phyloP scores from a whole-genome alignment of 1,284 basidiomycete genomes.

The Ganoderma sp. region DNA sequence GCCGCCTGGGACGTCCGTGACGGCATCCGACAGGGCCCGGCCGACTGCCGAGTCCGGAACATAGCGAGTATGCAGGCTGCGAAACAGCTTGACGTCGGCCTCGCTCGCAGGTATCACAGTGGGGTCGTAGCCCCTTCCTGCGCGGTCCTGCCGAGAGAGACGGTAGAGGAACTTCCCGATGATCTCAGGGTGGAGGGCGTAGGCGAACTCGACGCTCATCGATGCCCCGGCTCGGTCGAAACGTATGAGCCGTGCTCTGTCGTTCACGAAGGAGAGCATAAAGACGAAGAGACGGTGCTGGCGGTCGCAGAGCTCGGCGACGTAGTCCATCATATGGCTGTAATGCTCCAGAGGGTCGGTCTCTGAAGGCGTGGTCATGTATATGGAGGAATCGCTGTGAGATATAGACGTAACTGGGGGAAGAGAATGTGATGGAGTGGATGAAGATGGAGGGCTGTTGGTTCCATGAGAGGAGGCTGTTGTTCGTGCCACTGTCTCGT shows the following conservation, averaged over 20 bases:
- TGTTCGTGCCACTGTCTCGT: not conserved
- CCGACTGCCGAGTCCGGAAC: not conserved
- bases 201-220: slow-evolving; percentile 16
- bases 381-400: no score
- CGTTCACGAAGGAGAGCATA: not conserved
- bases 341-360: no score
- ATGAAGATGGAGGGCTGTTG: no score
- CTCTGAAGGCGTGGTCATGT: no score
- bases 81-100: not conserved
- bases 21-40: not conserved
- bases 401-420: no score
- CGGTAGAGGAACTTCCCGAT: slow-evolving; percentile 27
- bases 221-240: slow-evolving; percentile 1
- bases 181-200: slow-evolving; percentile 15
- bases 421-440: no score
- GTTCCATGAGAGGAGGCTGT: no score
- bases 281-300: slow-evolving; percentile 3
- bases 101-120: not conserved
- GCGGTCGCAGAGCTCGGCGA: not conserved
- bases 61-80: not conserved
- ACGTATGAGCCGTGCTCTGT: not conserved
- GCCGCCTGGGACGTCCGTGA: no score
- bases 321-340: not conserved
- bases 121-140: not conserved
- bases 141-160: not conserved